phyloP scores from a whole-genome alignment of 805 yeast species.

The Pichia nanzhaoensis region DNA sequence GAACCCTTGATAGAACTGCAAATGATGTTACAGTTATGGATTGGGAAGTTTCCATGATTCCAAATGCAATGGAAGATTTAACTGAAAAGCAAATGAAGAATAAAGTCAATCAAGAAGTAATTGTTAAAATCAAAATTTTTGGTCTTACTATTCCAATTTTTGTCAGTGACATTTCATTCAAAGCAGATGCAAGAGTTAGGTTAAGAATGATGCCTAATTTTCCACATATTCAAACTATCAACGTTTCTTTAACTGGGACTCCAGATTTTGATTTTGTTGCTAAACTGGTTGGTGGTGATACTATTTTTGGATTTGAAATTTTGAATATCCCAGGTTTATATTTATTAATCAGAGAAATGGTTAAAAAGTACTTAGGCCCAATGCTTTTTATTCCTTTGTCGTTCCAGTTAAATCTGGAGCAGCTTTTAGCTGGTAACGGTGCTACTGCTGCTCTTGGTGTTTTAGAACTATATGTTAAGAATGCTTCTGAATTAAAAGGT shows the following conservation, averaged over 20 bases:
- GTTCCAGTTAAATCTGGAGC: conserved; percentile 88
- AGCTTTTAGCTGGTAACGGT: conserved; percentile 77
- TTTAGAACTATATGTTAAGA: conserved; percentile 57
- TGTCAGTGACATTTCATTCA: conserved; percentile 74
- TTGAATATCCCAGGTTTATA: conserved; percentile 82
- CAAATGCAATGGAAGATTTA: conserved; percentile 81
- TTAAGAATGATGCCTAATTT: conserved; percentile 83
- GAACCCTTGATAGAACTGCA: conserved; percentile 83
- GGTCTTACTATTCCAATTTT: conserved; percentile 76
- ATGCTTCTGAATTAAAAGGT: conserved; percentile 64
- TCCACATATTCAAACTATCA: conserved; percentile 91
- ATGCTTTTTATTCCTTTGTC: conserved; percentile 85
- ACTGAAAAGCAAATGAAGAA: conserved; percentile 80
- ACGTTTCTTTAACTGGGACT: conserved; percentile 75
- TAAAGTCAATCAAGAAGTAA: conserved; percentile 74
- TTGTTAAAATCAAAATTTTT: conserved; percentile 73
- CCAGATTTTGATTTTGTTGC: conserved; percentile 85
- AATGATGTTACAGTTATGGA: conserved; percentile 96
- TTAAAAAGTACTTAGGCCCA: conserved; percentile 82
- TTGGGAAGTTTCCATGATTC: conserved; percentile 89
- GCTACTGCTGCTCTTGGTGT: conserved; percentile 82
- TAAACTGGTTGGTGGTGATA: conserved; percentile 67
- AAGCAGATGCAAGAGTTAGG: conserved; percentile 68
- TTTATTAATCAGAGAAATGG: conserved; percentile 77
- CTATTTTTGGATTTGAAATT: conserved; percentile 80